These are phyloP conservation scores for Oryza meyeriana DNA, from an alignment of 176 grass and related monocot genomes.

Conservation along the genomic window DNA sequence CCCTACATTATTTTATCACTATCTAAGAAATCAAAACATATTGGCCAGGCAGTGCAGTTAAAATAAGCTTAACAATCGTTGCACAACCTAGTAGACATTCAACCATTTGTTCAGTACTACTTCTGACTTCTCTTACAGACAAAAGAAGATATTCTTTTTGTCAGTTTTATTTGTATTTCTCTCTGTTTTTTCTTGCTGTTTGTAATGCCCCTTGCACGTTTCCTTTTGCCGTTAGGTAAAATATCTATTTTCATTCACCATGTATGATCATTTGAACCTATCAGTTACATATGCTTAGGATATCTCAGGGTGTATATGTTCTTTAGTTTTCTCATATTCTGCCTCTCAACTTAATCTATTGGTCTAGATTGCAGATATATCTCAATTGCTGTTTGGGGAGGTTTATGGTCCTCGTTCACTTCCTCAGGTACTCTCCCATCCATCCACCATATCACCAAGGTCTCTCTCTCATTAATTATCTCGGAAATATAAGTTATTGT, in stretches of 20 bases:
- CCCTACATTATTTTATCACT: not conserved
- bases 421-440: conserved; percentile 35
- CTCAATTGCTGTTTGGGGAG: conserved; percentile 62
- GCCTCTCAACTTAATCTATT: conserved; percentile 25
- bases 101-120: not conserved
- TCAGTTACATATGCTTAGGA: not conserved
- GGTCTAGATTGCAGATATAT: conserved; percentile 75
- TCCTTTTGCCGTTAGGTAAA: not conserved
- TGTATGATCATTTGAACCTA: not conserved
- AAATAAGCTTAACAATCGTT: conserved; percentile 11
- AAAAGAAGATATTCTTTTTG: conserved; percentile 5
- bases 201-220: not conserved
- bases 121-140: conserved; percentile 21
- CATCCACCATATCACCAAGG: not conserved
- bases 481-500: not conserved
- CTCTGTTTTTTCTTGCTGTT: not conserved
- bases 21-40: not conserved
- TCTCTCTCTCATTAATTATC: conserved; percentile 12
- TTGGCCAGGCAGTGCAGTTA: not conserved
- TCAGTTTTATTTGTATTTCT: not conserved
- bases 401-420: conserved; percentile 18
- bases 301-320: not conserved
- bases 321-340: not conserved
- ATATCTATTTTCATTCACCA: not conserved
- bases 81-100: not conserved